Percentiles rank a stretch among this genome's conserved stretches.
Conservation (phyloP, 2,329 filamentous ascomycete species). For the Monascus ruber region DNA sequence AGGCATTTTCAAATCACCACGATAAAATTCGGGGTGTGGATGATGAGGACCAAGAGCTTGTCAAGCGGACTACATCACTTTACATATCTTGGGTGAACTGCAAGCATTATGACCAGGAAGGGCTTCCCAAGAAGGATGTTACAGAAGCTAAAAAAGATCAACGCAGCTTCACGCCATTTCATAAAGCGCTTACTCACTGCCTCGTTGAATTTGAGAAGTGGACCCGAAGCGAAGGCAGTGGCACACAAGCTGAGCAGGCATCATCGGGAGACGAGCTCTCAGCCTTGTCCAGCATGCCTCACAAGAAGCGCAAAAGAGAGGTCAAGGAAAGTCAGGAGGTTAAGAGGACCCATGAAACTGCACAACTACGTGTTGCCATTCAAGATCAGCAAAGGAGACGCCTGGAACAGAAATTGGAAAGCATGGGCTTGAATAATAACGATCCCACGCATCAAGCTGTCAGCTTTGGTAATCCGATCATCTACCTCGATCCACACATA, state of each 20-base stretch:
- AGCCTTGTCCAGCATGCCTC: slow-evolving; percentile 17
- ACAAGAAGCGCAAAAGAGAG: slow-evolving; percentile 37
- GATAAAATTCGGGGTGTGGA: slow-evolving; percentile 3
- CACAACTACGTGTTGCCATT: slow-evolving; percentile 42
- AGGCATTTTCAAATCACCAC: slow-evolving; percentile 4
- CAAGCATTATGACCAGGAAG: slow-evolving; percentile 7
- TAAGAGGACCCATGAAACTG: slow-evolving; percentile 44
- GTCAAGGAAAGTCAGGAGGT: slow-evolving; percentile 40
- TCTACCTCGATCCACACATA: slow-evolving; percentile 52
- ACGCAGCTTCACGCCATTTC: slow-evolving; percentile 17
- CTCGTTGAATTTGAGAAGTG: slow-evolving; percentile 7
- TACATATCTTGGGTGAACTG: slow-evolving; percentile 24
- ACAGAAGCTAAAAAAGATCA: slow-evolving; percentile 13
- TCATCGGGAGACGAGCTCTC: neutral
- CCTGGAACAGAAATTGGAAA: slow-evolving; percentile 20
- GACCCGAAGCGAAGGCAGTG: neutral
- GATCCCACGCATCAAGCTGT: slow-evolving; percentile 39
- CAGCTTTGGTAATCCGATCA: slow-evolving; percentile 30
- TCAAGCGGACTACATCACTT: slow-evolving; percentile 16
- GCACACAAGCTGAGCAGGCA: neutral
- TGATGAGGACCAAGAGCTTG: slow-evolving; percentile 2
- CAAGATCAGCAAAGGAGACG: slow-evolving; percentile 41
- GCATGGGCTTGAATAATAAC: slow-evolving; percentile 19
- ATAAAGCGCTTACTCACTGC: slow-evolving; percentile 15
- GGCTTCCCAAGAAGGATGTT: slow-evolving; percentile 11